phyloP scores from a whole-genome alignment of 2,329 filamentous ascomycete genomes.

The Akanthomyces uredinophilus region DNA sequence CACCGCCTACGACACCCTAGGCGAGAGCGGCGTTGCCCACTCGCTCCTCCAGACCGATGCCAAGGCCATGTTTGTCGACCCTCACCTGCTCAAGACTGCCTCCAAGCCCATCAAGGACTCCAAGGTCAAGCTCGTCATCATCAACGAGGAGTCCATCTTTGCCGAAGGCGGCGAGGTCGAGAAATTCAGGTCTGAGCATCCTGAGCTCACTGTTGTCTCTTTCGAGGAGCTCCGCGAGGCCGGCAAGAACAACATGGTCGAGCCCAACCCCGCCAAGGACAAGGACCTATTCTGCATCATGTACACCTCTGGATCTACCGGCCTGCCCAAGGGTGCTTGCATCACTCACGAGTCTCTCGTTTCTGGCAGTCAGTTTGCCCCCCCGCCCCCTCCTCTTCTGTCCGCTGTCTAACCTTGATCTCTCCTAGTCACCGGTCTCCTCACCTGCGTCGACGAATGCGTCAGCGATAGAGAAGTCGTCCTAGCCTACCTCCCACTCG shows the following conservation, averaged over 20 bases:
- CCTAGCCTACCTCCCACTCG: constrained; percentile 86
- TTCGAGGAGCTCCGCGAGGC: constrained; percentile 51
- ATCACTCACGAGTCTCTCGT: constrained; percentile 76
- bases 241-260: constrained; percentile 62
- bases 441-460: constrained; percentile 69
- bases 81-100: constrained; percentile 64
- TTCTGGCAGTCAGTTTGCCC: constrained; percentile 54
- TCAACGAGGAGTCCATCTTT: constrained; percentile 55
- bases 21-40: constrained; percentile 77
- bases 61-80: constrained; percentile 81
- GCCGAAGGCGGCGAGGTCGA: constrained; percentile 47
- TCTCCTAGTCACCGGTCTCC: constrained; percentile 65
- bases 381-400: not conserved
- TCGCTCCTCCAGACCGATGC: constrained; percentile 78
- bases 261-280: constrained; percentile 65
- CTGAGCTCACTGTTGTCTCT: constrained; percentile 48
- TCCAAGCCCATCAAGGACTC: constrained; percentile 50
- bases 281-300: constrained; percentile 79
- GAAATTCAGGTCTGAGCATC: constrained; percentile 51
- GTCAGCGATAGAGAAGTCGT: constrained; percentile 74
- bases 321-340: constrained; percentile 81
- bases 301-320: constrained; percentile 87
- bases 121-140: constrained; percentile 55
- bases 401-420: constrained; percentile 13
- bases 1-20: constrained; percentile 91